Conservation (phyloP, 1,284 basidiomycete species). For the Moniliophthora roreri region DNA sequence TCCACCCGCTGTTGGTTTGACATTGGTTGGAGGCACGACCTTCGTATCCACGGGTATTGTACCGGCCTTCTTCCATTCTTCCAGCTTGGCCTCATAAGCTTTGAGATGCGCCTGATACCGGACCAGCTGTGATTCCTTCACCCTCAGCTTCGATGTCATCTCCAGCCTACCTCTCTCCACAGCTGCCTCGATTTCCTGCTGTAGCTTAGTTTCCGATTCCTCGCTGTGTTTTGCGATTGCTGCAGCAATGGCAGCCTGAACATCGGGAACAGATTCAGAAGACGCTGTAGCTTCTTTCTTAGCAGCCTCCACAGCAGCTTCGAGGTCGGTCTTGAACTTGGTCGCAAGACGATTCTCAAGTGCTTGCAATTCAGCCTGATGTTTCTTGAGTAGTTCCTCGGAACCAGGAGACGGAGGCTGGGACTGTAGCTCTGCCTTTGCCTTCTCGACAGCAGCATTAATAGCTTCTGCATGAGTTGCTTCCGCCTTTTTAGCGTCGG, state of each 20-base stretch:
- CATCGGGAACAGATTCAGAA: conserved; percentile 23
- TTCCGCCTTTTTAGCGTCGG: conserved; percentile 33
- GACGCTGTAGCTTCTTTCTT: conserved; percentile 31
- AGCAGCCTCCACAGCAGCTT: conserved; percentile 46
- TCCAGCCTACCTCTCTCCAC: conserved; percentile 69
- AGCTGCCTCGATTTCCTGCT: conserved; percentile 58
- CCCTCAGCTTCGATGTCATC: conserved; percentile 53
- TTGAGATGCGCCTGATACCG: conserved; percentile 59
- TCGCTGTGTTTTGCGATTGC: conserved; percentile 52
- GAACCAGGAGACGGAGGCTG: conserved; percentile 22
- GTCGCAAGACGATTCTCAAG: conserved; percentile 52
- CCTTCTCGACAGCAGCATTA: conserved; percentile 53
- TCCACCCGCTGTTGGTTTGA: conserved; percentile 22
- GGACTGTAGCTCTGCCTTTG: conserved; percentile 43
- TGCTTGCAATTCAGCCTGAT: conserved; percentile 56
- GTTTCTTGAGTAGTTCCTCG: conserved; percentile 47
- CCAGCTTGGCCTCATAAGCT: conserved; percentile 62
- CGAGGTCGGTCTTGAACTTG: conserved; percentile 57
- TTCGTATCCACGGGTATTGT: conserved; percentile 34
- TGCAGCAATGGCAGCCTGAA: conserved; percentile 45
- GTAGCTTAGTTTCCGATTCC: conserved; percentile 43
- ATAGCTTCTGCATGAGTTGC: conserved; percentile 46
- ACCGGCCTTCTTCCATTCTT: conserved; percentile 53
- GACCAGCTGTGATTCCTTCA: conserved; percentile 69
- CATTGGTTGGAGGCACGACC: conserved; percentile 16